These are phyloP conservation scores for Marasmius fiardii DNA, from an alignment of 1,284 basidiomycete species.

Conservation along the genomic window DNA sequence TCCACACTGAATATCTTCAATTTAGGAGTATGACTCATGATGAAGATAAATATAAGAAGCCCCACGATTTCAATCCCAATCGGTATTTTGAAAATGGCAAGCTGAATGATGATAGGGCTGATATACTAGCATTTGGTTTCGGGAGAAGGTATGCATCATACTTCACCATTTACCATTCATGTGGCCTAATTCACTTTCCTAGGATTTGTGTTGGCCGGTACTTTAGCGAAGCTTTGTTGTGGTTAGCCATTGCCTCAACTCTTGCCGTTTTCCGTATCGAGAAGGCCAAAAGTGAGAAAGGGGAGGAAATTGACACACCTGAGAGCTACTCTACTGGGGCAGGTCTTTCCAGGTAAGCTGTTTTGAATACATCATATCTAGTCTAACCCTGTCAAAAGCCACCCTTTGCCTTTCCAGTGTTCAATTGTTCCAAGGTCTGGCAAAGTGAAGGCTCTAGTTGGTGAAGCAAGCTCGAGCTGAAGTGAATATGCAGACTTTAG, in stretches of 20 bases:
- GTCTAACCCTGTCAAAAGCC: too few species aligned
- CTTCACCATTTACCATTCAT: too few species aligned
- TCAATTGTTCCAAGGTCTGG: too few species aligned
- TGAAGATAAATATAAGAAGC: constrained; percentile 24
- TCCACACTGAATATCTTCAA: too few species aligned
- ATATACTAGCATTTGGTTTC: constrained; percentile 28
- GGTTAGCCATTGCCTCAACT: constrained; percentile 7
- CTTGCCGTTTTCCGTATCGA: constrained; percentile 3
- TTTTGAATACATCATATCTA: too few species aligned
- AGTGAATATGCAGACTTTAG: too few species aligned
- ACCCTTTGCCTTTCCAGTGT: too few species aligned
- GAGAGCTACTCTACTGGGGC: neutral
- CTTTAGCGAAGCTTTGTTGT: constrained; percentile 6
- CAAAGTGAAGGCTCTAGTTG: too few species aligned
- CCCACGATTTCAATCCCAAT: constrained; percentile 27
- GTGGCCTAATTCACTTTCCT: too few species aligned
- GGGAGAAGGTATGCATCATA: constrained; percentile 20
- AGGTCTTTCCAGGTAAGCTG: neutral
- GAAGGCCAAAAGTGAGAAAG: neutral
- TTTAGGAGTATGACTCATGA: constrained; percentile 33
- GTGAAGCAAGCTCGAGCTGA: too few species aligned
- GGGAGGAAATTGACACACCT: constrained; percentile 4
- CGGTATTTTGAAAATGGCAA: constrained; percentile 26
- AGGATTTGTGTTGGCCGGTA: constrained; percentile 2
- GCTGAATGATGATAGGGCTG: constrained; percentile 19